These are phyloP conservation scores for Berberis vulgaris DNA, from an alignment of 164 flowering plant species.

Conservation along the genomic window DNA sequence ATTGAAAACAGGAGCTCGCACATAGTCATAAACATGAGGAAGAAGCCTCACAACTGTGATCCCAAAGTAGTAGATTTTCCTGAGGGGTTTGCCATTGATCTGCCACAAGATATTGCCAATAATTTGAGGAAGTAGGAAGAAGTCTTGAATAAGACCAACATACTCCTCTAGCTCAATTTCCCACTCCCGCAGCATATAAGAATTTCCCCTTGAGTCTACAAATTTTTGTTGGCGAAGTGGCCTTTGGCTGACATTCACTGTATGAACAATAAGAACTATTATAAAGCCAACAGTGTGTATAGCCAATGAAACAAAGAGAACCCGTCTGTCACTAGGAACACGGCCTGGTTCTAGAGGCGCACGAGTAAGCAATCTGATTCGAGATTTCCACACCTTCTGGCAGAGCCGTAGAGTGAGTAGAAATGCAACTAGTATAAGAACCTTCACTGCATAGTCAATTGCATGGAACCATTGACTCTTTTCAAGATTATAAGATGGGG, in stretches of 20 bases:
- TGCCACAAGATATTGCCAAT: constrained; percentile 76
- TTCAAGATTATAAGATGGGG: constrained; percentile 34
- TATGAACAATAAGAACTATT: constrained; percentile 39
- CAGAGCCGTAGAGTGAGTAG: constrained; percentile 58
- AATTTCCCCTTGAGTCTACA: constrained; percentile 27
- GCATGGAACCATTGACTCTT: constrained; percentile 38
- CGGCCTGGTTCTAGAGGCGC: constrained; percentile 55
- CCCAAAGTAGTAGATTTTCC: constrained; percentile 63
- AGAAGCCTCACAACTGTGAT: constrained; percentile 65
- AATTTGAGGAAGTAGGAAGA: constrained; percentile 81
- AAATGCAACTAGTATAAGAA: constrained; percentile 58
- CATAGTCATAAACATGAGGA: constrained; percentile 72
- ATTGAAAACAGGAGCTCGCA: constrained; percentile 45
- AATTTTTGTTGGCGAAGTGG: constrained; percentile 20
- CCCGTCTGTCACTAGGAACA: constrained; percentile 64
- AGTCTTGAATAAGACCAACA: constrained; percentile 75
- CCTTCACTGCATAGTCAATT: constrained; percentile 53
- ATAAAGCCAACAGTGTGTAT: constrained; percentile 59
- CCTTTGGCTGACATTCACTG: constrained; percentile 22
- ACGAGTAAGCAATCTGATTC: constrained; percentile 47
- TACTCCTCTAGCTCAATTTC: constrained; percentile 68
- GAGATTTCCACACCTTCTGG: constrained; percentile 86
- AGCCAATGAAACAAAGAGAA: constrained; percentile 30
- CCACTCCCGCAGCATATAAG: constrained; percentile 36
- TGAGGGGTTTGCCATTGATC: constrained; percentile 49